phyloP scores from a whole-genome alignment of 805 yeast species.

The Kuraishia molischiana region DNA sequence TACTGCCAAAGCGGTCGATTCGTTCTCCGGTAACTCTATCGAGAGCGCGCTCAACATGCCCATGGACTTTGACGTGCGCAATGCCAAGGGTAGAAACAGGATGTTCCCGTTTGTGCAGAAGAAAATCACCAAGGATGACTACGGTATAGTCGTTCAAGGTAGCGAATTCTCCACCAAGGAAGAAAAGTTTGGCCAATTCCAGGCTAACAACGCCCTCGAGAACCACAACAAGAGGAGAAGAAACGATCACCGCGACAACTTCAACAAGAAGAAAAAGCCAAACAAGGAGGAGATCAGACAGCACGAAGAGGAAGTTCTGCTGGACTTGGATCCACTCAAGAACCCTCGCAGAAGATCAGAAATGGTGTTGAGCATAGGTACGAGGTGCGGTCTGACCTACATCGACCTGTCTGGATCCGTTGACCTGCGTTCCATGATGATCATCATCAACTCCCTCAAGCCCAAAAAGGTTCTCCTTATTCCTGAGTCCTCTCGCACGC shows the following conservation, averaged over 20 bases:
- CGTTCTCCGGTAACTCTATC: not conserved
- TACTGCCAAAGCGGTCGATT: not conserved
- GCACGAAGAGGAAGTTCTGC: constrained; percentile 8
- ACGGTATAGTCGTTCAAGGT: constrained; percentile 69
- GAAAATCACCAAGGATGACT: constrained; percentile 67
- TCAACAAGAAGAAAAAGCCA: constrained; percentile 26
- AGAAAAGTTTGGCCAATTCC: constrained; percentile 22
- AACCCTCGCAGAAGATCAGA: constrained; percentile 39
- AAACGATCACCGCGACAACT: constrained; percentile 16
- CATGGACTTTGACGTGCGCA: constrained; percentile 46
- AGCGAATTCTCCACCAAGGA: constrained; percentile 52
- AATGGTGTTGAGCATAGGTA: constrained; percentile 24
- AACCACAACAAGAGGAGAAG: constrained; percentile 11
- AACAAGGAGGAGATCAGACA: constrained; percentile 14
- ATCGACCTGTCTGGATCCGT: constrained; percentile 80
- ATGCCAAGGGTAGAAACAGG: constrained; percentile 36
- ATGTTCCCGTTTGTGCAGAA: constrained; percentile 71
- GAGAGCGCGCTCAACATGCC: constrained; percentile 28
- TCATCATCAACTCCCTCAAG: constrained; percentile 69
- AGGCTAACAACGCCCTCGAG: constrained; percentile 5
- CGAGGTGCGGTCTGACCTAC: constrained; percentile 64
- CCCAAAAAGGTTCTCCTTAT: constrained; percentile 61
- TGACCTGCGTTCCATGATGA: constrained; percentile 70
- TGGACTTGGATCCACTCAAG: constrained; percentile 36
- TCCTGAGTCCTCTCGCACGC: constrained; percentile 13